These are phyloP conservation scores for Leccinum truebloodii DNA, from an alignment of 768 basidiomycete genomes.

Conservation along the genomic window DNA sequence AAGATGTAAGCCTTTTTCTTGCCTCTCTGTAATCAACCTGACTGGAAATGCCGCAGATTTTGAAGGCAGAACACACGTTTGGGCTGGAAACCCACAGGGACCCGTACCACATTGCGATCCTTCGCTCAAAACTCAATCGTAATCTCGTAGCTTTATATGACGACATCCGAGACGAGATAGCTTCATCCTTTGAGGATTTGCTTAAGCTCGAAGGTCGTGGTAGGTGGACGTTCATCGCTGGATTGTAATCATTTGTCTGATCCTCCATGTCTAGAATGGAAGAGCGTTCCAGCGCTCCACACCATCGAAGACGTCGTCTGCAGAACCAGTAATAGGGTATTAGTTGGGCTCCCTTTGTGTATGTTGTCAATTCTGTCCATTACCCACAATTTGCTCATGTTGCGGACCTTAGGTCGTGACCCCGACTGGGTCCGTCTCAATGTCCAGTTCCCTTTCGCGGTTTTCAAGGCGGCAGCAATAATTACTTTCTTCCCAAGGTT, in stretches of 20 bases:
- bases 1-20: background rate
- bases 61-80: constrained; percentile 41
- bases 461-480: constrained; percentile 9
- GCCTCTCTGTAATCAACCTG: background rate
- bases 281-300: constrained; percentile 6
- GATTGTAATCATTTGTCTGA: background rate
- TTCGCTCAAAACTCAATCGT: constrained; percentile 37
- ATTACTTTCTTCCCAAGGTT: constrained; percentile 36
- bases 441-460: constrained; percentile 28
- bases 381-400: background rate
- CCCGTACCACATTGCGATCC: constrained; percentile 32
- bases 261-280: constrained; percentile 12
- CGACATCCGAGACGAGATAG: constrained; percentile 48
- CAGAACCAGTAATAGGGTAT: constrained; percentile 12
- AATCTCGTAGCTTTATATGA: constrained; percentile 40
- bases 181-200: constrained; percentile 39
- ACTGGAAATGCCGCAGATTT: constrained; percentile 24
- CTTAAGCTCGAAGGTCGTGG: constrained; percentile 29
- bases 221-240: background rate
- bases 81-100: constrained; percentile 31
- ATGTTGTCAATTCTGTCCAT: background rate
- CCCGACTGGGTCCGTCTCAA: constrained; percentile 36
- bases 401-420: constrained; percentile 8
- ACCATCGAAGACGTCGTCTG: constrained; percentile 6
- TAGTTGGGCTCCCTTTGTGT: constrained; percentile 23